These are phyloP conservation scores for Fusarium tricinctum DNA, from an alignment of 2,329 filamentous ascomycete genomes.

Conservation along the genomic window DNA sequence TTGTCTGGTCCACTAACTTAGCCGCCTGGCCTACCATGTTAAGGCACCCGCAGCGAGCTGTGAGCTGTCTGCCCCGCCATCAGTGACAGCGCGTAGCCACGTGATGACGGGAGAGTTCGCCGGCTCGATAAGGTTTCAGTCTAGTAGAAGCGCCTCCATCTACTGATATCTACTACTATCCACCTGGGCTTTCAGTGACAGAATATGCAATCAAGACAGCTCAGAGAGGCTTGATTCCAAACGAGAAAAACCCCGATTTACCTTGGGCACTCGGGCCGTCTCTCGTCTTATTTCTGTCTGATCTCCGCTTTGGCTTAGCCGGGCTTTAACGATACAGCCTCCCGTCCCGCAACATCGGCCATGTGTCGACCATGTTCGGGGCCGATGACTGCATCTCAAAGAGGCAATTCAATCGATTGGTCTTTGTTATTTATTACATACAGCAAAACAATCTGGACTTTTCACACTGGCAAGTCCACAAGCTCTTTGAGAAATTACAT, in stretches of 20 bases:
- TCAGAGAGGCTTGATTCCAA: background rate
- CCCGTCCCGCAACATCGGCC: background rate
- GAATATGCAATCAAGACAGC: conserved; percentile 7
- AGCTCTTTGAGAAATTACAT: conserved; percentile 11
- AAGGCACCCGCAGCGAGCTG: background rate
- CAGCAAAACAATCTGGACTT: background rate
- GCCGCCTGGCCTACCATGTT: too few relatives aligned
- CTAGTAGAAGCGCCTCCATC: background rate
- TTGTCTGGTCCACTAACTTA: conserved; percentile 19
- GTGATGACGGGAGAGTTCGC: conserved; percentile 42
- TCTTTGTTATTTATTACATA: background rate
- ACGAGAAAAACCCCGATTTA: conserved; percentile 11
- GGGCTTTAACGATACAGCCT: conserved; percentile 10
- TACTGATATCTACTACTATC: background rate
- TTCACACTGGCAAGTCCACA: background rate
- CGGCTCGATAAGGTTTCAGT: background rate
- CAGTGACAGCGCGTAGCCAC: conserved; percentile 48
- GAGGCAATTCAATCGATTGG: conserved; percentile 7
- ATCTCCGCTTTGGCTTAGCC: background rate
- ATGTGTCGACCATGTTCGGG: conserved; percentile 7
- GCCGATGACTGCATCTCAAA: conserved; percentile 4
- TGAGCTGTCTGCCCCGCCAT: conserved; percentile 3
- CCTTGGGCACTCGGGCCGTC: background rate
- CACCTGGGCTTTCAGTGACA: conserved; percentile 7
- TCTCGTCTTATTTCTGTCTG: background rate